Evolutionary conservation across 768 basidiomycete species (phyloP), one percentile per base, ranked within the genome.

Genomic region (Filobasidium wieringae): DNA sequence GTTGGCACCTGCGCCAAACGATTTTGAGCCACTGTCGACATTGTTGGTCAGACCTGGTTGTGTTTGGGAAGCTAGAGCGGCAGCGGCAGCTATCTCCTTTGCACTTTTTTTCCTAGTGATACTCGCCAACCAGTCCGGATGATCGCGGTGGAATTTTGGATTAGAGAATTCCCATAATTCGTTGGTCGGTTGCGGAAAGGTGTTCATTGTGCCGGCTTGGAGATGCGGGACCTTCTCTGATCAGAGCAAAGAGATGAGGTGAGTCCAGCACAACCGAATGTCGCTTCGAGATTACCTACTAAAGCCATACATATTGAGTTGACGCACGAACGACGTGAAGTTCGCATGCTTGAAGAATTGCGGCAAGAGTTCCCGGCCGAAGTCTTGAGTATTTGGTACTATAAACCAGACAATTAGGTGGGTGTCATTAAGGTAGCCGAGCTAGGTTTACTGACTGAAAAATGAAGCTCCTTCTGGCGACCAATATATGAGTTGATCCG

Each of bases 341-440:
- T 75, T 75, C 36, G 65, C 64, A 61, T 76, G 75, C 61, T 75
- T 75, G 71, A 76, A 75, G 67, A 68, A 75, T 24, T 70, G 64
- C 0, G 75, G 75, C 0, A 76, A 50, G 4, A 76, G 82, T 73
- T 93, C 86, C 36, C 82, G 82, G 1, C 88, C 86, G 70, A 97
- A 88, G 29, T 84, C 83, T 71, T 93, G 89, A 66, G 88, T 86
- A 73, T 93, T 88, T 34, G 88, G 82, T 29, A 97, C 92, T 95
- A 45, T 7, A 22, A 41, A 41, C 6, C 4, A 53, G 1, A 15
- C 24, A 32, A 37, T 34, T 15, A 7, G 15, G 22, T 32, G n/a
- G 17, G 32, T 34, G 15, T 30, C 19, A 22, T n/a, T n/a, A n/a
- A n/a, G n/a, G n/a, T 22, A 3, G 51, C 11, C 22, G 31, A 19